These are phyloP conservation scores for Aspergillus felis DNA, from an alignment of 2,329 filamentous ascomycete species.

Conservation along the genomic window DNA sequence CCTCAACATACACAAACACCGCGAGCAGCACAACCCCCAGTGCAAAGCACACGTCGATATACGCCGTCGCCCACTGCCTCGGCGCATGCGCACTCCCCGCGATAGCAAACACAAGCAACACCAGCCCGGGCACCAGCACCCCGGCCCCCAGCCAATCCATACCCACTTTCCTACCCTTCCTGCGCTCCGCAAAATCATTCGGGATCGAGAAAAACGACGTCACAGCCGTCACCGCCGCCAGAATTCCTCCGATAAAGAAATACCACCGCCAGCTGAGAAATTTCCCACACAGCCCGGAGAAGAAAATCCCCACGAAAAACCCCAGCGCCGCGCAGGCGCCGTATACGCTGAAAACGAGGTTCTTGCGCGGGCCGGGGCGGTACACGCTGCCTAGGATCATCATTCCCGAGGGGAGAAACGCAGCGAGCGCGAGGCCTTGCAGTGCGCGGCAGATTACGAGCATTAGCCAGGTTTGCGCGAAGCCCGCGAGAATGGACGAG, in stretches of 20 bases:
- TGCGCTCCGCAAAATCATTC: slow-evolving; percentile 32
- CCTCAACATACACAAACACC: slow-evolving; percentile 65
- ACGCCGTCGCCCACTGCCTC: slow-evolving; percentile 67
- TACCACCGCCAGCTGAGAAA: slow-evolving; percentile 62
- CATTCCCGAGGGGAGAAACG: slow-evolving; percentile 66
- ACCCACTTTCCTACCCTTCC: slow-evolving; percentile 36
- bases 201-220: slow-evolving; percentile 49
- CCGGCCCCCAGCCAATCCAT: slow-evolving; percentile 68
- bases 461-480: slow-evolving; percentile 65
- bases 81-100: slow-evolving; percentile 69
- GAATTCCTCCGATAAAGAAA: slow-evolving; percentile 61
- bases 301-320: slow-evolving; percentile 57
- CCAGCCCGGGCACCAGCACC: slow-evolving; percentile 61
- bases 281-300: slow-evolving; percentile 57
- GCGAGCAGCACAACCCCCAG: slow-evolving; percentile 59
- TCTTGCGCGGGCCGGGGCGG: slow-evolving; percentile 65
- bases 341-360: slow-evolving; percentile 61
- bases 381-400: slow-evolving; percentile 64
- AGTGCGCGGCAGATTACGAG: slow-evolving; percentile 70
- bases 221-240: slow-evolving; percentile 45
- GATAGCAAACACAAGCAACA: slow-evolving; percentile 70
- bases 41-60: slow-evolving; percentile 63
- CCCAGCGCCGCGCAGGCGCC: slow-evolving; percentile 50
- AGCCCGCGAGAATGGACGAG: slow-evolving; percentile 68
- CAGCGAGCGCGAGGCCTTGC: slow-evolving; percentile 69